A percentile compares a stretch with the other conserved stretches of the same genome.
These are phyloP conservation scores for Colletotrichum camelliae DNA, from an alignment of 2,329 filamentous ascomycete genomes.

Conservation along the genomic window DNA sequence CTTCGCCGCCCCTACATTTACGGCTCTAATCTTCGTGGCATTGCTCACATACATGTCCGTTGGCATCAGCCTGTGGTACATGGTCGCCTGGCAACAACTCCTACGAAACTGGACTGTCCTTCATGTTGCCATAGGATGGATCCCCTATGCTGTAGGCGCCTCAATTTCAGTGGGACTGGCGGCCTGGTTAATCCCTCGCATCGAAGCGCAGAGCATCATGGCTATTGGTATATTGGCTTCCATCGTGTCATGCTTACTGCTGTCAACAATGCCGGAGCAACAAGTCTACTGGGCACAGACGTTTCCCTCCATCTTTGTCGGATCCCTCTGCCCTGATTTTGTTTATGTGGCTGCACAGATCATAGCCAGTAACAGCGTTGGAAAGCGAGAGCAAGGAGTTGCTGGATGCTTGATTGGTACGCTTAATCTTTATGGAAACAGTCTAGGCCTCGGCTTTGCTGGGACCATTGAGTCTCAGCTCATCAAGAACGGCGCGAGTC, in stretches of 20 bases:
- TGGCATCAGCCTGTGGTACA: neutral
- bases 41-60: neutral
- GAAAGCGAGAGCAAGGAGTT: constrained; percentile 52
- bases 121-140: constrained; percentile 40
- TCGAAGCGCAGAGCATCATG: neutral
- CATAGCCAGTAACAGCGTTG: constrained; percentile 57
- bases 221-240: neutral
- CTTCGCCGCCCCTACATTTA: neutral
- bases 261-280: neutral
- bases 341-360: constrained; percentile 57
- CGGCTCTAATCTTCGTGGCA: neutral
- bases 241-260: neutral
- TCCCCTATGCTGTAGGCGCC: neutral
- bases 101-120: constrained; percentile 43
- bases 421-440: neutral
- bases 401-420: constrained; percentile 23
- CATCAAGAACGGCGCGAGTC: neutral
- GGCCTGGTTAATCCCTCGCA: neutral
- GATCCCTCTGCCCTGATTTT: constrained; percentile 52
- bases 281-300: neutral
- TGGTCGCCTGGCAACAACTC: neutral
- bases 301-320: neutral
- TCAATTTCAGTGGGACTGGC: neutral
- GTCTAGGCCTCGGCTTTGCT: neutral
- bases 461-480: neutral